Conservation (phyloP, 2,329 filamentous ascomycete species). For the Catunica adiposa region DNA sequence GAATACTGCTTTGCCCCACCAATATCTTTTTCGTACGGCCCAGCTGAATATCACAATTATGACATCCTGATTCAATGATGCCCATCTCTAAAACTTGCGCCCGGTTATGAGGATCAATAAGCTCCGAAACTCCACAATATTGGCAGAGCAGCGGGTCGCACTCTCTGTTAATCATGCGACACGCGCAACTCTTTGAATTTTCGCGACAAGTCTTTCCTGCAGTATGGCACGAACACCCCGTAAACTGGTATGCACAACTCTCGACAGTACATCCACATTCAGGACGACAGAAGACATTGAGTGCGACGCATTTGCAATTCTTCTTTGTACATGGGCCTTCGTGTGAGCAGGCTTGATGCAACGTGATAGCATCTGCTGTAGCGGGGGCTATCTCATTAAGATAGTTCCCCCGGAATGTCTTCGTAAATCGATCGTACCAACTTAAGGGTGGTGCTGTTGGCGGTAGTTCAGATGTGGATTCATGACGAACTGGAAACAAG, state of each 20-base stretch:
- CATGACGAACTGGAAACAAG: not conserved
- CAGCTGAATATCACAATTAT: constrained; percentile 57
- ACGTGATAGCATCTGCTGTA: constrained; percentile 38
- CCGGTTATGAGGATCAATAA: constrained; percentile 5
- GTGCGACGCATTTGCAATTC: constrained; percentile 46
- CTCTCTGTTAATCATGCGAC: constrained; percentile 55
- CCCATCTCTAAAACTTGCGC: constrained; percentile 21
- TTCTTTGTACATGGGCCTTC: constrained; percentile 45
- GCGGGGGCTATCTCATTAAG: constrained; percentile 38
- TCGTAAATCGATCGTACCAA: constrained; percentile 42
- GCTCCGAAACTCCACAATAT: constrained; percentile 39
- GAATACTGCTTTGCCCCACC: constrained; percentile 52
- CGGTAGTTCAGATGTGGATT: not conserved
- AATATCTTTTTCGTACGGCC: constrained; percentile 48
- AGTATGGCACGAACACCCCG: constrained; percentile 46
- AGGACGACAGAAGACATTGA: constrained; percentile 53
- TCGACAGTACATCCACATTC: constrained; percentile 48
- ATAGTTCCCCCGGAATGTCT: constrained; percentile 38
- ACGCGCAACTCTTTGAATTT: constrained; percentile 50
- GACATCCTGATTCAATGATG: constrained; percentile 43
- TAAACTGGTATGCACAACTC: constrained; percentile 46
- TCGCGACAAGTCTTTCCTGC: constrained; percentile 41
- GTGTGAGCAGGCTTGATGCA: constrained; percentile 51
- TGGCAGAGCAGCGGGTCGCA: constrained; percentile 64
- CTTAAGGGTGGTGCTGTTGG: constrained; percentile 25